A percentile compares a stretch with the other conserved stretches of the same genome.
Conservation (phyloP, 75 land plant genomes). For the Cupressus sempervirens region DNA sequence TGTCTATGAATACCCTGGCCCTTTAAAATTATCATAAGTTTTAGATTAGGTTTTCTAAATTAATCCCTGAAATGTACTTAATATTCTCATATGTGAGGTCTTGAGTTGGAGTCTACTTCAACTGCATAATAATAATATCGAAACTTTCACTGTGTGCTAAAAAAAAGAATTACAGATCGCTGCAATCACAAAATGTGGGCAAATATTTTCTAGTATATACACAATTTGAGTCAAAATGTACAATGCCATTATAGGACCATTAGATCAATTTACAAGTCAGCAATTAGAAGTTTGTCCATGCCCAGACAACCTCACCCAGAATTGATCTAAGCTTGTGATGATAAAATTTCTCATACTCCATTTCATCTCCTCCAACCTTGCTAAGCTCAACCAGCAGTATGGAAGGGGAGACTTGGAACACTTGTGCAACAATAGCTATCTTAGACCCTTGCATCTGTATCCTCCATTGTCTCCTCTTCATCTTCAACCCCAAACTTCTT, state of each 20-base stretch:
- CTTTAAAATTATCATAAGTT: no score
- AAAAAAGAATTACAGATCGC: no score
- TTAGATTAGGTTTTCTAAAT: no score
- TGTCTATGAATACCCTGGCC: no score
- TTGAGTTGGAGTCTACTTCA: no score
- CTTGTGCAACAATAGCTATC: constrained; percentile 12
- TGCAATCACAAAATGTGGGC: not conserved
- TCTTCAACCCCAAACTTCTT: constrained; percentile 25
- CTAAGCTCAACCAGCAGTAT: constrained; percentile 40
- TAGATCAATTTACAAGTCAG: not conserved
- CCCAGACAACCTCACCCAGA: not conserved
- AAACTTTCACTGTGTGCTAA: not conserved
- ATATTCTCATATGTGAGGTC: no score
- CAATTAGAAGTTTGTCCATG: not conserved
- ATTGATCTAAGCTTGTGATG: not conserved
- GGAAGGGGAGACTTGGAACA: constrained; percentile 39
- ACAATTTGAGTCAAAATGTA: no score
- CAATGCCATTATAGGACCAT: not conserved
- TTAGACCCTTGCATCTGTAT: constrained; percentile 6
- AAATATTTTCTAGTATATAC: not conserved
- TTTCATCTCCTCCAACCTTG: constrained; percentile 31
- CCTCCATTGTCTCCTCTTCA: constrained; percentile 29
- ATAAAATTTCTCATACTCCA: constrained; percentile 39
- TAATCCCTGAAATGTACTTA: no score
- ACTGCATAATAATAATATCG: no score